Evolutionary conservation across 208 protist genomes (phyloP), one percentile per base, ranked within the genome.

Genomic region (Polymyxa betae): DNA sequence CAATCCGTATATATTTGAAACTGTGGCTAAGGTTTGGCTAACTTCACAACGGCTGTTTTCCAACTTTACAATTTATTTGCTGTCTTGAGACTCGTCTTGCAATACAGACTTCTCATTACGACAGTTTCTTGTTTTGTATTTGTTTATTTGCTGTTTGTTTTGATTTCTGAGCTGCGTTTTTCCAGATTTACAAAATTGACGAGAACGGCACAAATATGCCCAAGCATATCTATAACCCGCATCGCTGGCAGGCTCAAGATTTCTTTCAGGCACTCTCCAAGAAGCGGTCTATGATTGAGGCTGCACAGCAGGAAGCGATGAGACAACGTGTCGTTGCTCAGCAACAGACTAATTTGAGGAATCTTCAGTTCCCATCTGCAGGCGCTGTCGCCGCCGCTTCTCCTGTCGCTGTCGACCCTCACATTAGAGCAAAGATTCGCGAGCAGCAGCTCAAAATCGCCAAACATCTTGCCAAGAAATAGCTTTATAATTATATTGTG

Each of bases 1-100:
- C n/a, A 82, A 82, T 43, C 72, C 72, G 10, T 82, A 82, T 82
- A 82, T 82, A 5, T n/a, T 82, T 20, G 72, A 82, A n/a, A 82
- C 72, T 40, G 72, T 82, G 16, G 72, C 72, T 82, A 82, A 82
- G 72, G 72, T 82, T 40, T 35, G 35, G 49, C 24, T 60, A 29
- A 24, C 49, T 29, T 24, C 24, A 24, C 49, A 24, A 60, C 49
- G 49, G 49, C 49, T 5, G 49, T 60, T 24, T 60, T 60, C 24
- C 5, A 60, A 29, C 24, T 29, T 60, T 60, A 60, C 49, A 60
- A 5, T 60, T 5, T 60, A 60, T n/a, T n/a, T n/a, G n/a, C n/a
- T n/a, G n/a, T n/a, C n/a, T n/a, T n/a, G n/a, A n/a, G n/a, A n/a
- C n/a, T n/a, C n/a, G n/a, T n/a, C n/a, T n/a, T n/a, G n/a, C n/a